Percentiles rank a stretch among this genome's conserved stretches.
Evolutionary conservation across 2,329 filamentous ascomycete species (phyloP).

Genomic region (Claviceps sp.): DNA sequence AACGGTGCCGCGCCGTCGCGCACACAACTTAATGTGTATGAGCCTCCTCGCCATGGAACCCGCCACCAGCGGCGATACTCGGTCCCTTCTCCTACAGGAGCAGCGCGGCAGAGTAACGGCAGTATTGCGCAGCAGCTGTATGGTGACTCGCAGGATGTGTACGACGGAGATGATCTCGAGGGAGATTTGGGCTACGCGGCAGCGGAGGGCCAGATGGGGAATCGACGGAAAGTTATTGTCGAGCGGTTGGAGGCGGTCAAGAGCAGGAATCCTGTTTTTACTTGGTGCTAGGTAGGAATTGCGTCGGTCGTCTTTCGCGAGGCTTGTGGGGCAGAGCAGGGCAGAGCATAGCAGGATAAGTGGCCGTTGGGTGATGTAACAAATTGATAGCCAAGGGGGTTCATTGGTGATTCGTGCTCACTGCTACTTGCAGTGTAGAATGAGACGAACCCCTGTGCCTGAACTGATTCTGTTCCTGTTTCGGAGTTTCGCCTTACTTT

Average conservation of each 20-base stretch:
- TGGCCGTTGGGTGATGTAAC: too few relatives aligned
- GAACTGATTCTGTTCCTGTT: too few relatives aligned
- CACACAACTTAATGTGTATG: constrained; percentile 27
- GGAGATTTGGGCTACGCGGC: constrained; percentile 91
- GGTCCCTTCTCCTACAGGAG: constrained; percentile 31
- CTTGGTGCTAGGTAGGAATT: constrained; percentile 57
- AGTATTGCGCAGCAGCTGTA: constrained; percentile 41
- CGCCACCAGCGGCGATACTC: constrained; percentile 40
- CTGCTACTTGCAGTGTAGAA: too few relatives aligned
- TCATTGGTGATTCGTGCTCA: too few relatives aligned
- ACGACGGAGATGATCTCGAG: constrained; percentile 65
- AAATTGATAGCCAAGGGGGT: too few relatives aligned
- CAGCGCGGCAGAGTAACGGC: constrained; percentile 32
- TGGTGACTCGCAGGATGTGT: constrained; percentile 38
- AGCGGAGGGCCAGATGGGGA: constrained; percentile 84
- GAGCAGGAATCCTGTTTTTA: constrained; percentile 89
- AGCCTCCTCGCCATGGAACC: constrained; percentile 27
- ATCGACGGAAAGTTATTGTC: constrained; percentile 87
- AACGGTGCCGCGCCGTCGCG: constrained; percentile 27
- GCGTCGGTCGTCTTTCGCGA: not conserved
- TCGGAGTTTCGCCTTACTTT: too few relatives aligned
- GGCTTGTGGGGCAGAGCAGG: too few relatives aligned
- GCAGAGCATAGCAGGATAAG: too few relatives aligned
- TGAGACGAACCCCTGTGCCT: too few relatives aligned
- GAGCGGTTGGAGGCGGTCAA: constrained; percentile 93